Percentiles rank a stretch among this genome's conserved stretches.
phyloP scores from a whole-genome alignment of 176 grass and related monocot genomes.

The Zizania latifolia region DNA sequence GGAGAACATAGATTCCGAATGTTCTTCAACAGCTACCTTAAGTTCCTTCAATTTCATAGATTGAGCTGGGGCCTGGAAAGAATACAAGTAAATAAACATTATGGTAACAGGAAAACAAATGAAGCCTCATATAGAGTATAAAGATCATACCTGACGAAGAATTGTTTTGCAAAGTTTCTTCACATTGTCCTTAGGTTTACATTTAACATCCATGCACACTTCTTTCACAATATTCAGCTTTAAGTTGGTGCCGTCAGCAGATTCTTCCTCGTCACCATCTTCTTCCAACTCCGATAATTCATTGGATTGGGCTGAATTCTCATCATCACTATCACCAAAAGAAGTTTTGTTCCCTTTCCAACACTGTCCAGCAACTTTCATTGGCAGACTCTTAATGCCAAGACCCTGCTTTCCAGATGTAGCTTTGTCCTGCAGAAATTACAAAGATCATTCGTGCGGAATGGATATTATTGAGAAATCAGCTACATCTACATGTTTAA shows the following conservation, averaged over 20 bases:
- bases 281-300: slow-evolving; percentile 44
- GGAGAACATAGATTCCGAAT: slow-evolving; percentile 52
- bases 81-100: not conserved
- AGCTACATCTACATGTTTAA: not conserved
- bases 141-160: slow-evolving; percentile 60
- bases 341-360: slow-evolving; percentile 87
- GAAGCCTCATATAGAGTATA: not conserved
- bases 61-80: slow-evolving; percentile 59
- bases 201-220: not conserved
- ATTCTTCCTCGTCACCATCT: slow-evolving; percentile 29
- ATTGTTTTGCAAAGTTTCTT: slow-evolving; percentile 94
- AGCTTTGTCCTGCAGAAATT: slow-evolving; percentile 76
- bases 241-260: slow-evolving; percentile 16
- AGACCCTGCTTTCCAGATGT: slow-evolving; percentile 95
- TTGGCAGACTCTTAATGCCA: slow-evolving; percentile 77
- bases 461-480: not conserved
- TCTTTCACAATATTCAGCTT: slow-evolving; percentile 20
- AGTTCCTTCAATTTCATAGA: slow-evolving; percentile 91
- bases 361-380: slow-evolving; percentile 66
- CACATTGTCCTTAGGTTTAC: slow-evolving; percentile 52
- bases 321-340: slow-evolving; percentile 54
- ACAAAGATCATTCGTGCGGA: not conserved
- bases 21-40: slow-evolving; percentile 63
- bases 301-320: slow-evolving; percentile 50
- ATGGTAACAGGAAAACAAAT: not conserved